Evolutionary conservation across 2,329 filamentous ascomycete species (phyloP).

Genomic region (Cladophialophora immunda): DNA sequence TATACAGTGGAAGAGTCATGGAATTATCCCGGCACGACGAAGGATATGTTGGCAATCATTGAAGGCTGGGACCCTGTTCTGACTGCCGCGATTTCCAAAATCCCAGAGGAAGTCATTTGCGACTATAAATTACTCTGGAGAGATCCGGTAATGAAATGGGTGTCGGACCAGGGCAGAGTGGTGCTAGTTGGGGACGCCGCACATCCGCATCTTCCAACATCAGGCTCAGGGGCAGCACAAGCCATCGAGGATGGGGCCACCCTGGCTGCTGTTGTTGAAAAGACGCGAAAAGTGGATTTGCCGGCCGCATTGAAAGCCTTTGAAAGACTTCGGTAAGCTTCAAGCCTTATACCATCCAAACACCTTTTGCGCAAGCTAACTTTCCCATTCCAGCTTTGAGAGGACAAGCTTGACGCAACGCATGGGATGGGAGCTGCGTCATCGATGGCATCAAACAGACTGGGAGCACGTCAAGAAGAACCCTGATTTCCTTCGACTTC

Average conservation of each 20-base stretch:
- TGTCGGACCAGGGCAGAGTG: slow-evolving; percentile 40
- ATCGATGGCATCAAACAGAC: slow-evolving; percentile 60
- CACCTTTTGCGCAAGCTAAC: too few species aligned
- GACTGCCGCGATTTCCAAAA: slow-evolving; percentile 26
- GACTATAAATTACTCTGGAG: slow-evolving; percentile 44
- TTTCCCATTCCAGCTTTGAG: background rate
- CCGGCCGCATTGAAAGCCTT: slow-evolving; percentile 9
- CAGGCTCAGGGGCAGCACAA: slow-evolving; percentile 32
- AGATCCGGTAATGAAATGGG: slow-evolving; percentile 22
- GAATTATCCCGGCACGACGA: slow-evolving; percentile 61
- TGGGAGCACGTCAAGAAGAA: slow-evolving; percentile 55
- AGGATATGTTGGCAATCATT: slow-evolving; percentile 60
- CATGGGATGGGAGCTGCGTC: slow-evolving; percentile 46
- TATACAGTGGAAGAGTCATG: slow-evolving; percentile 64
- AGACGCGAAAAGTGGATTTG: slow-evolving; percentile 5
- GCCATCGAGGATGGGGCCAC: slow-evolving; percentile 39
- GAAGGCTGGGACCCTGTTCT: slow-evolving; percentile 57
- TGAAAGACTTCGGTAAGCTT: slow-evolving; percentile 18
- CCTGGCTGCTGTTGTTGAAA: slow-evolving; percentile 34
- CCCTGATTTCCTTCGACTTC: slow-evolving; percentile 55
- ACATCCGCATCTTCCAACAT: slow-evolving; percentile 29
- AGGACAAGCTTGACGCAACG: slow-evolving; percentile 60
- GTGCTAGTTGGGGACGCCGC: slow-evolving; percentile 31
- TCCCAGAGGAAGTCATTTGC: slow-evolving; percentile 41
- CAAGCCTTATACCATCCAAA: too few species aligned